Base-by-base conservation (phyloP, 176 grass and related monocot species). In the Coix lacrymajobi region DNA sequence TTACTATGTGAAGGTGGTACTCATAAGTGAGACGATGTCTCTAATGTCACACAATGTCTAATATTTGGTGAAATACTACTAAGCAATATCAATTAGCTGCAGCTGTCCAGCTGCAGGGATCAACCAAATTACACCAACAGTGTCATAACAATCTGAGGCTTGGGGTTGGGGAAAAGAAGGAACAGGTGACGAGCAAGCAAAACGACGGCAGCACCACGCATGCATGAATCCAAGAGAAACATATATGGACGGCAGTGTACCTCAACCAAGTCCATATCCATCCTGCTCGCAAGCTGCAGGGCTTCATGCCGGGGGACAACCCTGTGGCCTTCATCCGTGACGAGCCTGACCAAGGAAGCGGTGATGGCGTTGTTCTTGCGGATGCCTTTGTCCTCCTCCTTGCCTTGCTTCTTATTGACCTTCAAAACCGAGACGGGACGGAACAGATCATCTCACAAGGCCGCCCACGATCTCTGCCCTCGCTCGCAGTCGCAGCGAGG, bases 261-360 rank as follows among this genome's bases (percentile, higher is more conserved):
- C 88, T 86, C 83, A 66, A 90, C 83, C 25, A 90, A 82, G 66
- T 90, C 88, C 71, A 86, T 25, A 34, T 77, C 22, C 73, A 71
- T 71, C 72, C 73, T 82, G 16, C 34, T 64, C 29, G 88, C 88
- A 2, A 64, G 56, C 43, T 90, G 65, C 43, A 86, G 79, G 4
- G 88, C 83, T 72, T 90, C 88, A 24, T 82, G 79, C 83, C 73
- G 85, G 65, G 88, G 83, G 28, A 90, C 56, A 16, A 90, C 64
- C 11, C 22, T 56, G 36, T 90, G 83, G 16, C 66, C 82, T 40
- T 89, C 49, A 11, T 85, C 87, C 6, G 65, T 73, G 56, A 82
- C 83, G 36, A 89, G 33, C 60, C 83, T 64, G 72, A 90, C 56
- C 19, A 90, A 82, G 44, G 65, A 73, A 2, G 83, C 26, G 44